These are phyloP conservation scores for Furculomyces boomerangus DNA, from an alignment of 371 early-diverging fungal genomes.

Conservation along the genomic window DNA sequence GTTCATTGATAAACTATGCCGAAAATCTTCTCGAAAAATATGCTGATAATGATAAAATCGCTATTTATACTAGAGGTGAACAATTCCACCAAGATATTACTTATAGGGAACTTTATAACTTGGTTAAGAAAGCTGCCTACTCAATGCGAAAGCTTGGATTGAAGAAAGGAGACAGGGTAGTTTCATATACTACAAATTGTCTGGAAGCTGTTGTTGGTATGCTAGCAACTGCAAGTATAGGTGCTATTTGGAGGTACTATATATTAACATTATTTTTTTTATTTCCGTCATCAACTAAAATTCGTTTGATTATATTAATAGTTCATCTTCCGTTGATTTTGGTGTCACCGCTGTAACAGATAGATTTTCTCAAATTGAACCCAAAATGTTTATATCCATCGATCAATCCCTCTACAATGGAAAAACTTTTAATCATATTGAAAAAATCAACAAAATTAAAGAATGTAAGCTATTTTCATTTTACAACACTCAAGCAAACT, in stretches of 20 bases:
- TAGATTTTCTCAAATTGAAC: constrained; percentile 85
- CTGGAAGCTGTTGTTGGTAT: constrained; percentile 71
- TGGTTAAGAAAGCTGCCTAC: constrained; percentile 49
- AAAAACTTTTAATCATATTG: constrained; percentile 58
- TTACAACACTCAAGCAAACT: no score
- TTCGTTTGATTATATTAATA: constrained; percentile 2
- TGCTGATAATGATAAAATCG: constrained; percentile 32
- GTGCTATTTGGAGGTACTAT: constrained; percentile 78
- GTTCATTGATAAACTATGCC: constrained; percentile 72
- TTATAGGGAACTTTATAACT: constrained; percentile 42
- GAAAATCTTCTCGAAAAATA: constrained; percentile 62
- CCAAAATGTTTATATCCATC: constrained; percentile 81
- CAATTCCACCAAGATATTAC: constrained; percentile 26
- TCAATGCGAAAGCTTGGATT: constrained; percentile 59
- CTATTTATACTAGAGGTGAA: constrained; percentile 53
- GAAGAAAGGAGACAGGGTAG: constrained; percentile 71
- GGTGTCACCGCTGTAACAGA: constrained; percentile 84
- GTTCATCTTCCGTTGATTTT: constrained; percentile 87
- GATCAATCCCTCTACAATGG: constrained; percentile 82
- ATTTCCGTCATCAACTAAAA: not conserved
- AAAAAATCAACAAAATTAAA: constrained; percentile 53
- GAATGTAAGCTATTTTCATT: constrained; percentile 46
- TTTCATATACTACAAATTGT: constrained; percentile 85
- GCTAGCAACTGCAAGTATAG: constrained; percentile 84
- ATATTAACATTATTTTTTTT: constrained; percentile 5